These are phyloP conservation scores for Taiwanofungus camphoratus DNA, from an alignment of 1,284 basidiomycete species.

Conservation along the genomic window DNA sequence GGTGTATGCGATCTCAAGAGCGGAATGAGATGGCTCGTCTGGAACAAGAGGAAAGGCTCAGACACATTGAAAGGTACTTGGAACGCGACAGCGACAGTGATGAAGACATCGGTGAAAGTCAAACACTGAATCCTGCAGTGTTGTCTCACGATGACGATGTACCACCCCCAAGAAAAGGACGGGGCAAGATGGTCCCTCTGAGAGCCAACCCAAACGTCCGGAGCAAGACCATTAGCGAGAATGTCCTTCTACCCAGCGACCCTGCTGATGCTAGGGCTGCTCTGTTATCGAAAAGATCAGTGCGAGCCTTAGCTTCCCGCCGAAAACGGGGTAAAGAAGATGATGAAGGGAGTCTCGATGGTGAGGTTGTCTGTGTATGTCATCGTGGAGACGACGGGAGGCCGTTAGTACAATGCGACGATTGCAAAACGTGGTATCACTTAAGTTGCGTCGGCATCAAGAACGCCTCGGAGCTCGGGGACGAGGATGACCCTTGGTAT, in stretches of 20 bases:
- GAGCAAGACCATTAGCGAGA: conserved; percentile 14
- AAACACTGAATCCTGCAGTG: conserved; percentile 29
- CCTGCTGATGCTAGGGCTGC: conserved; percentile 69
- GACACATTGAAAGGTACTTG: conserved; percentile 52
- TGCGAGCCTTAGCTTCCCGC: conserved; percentile 52
- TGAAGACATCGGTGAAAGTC: conserved; percentile 26
- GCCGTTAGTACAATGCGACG: conserved; percentile 71
- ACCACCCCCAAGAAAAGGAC: conserved; percentile 34
- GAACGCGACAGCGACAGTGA: conserved; percentile 56
- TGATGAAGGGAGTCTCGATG: conserved; percentile 34
- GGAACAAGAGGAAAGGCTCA: conserved; percentile 53
- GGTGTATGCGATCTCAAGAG: conserved; percentile 55
- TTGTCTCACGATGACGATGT: conserved; percentile 26
- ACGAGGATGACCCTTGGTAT: conserved; percentile 72
- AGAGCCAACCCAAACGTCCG: conserved; percentile 32
- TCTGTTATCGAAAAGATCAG: conserved; percentile 60
- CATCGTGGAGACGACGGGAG: conserved; percentile 57
- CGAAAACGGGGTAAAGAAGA: conserved; percentile 23
- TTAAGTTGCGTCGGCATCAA: conserved; percentile 66
- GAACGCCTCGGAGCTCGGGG: conserved; percentile 56
- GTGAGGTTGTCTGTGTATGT: conserved; percentile 60
- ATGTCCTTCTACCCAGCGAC: conserved; percentile 48
- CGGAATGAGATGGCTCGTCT: conserved; percentile 42
- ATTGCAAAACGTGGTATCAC: conserved; percentile 73
- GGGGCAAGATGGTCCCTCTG: conserved; percentile 59